A percentile compares a stretch with the other conserved stretches of the same genome.
phyloP scores from a whole-genome alignment of 768 basidiomycete genomes.

The Serendipita indica region DNA sequence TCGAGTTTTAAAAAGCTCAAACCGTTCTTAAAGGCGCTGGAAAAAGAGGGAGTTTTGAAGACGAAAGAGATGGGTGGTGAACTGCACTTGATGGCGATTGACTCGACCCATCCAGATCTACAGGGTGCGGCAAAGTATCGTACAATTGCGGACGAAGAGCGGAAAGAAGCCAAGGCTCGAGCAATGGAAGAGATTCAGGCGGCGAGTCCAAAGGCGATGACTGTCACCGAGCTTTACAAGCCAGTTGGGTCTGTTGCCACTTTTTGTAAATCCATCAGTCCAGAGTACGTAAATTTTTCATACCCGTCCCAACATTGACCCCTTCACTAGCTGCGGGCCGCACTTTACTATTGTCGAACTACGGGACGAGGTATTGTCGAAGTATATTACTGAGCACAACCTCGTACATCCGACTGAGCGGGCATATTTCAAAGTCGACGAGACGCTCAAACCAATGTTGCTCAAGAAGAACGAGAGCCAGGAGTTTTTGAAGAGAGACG shows the following conservation, averaged over 20 bases:
- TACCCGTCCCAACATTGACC: too few species aligned
- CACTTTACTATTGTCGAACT: slow-evolving; percentile 29
- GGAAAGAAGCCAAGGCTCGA: slow-evolving; percentile 40
- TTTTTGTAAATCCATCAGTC: slow-evolving; percentile 50
- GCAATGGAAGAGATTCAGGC: slow-evolving; percentile 37
- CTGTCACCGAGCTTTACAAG: slow-evolving; percentile 62
- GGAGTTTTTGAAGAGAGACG: slow-evolving; percentile 33
- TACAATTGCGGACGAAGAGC: slow-evolving; percentile 53
- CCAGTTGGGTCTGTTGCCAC: slow-evolving; percentile 40
- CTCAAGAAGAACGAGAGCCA: slow-evolving; percentile 15
- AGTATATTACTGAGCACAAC: slow-evolving; percentile 44
- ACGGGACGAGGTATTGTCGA: slow-evolving; percentile 35
- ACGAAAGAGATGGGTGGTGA: slow-evolving; percentile 35
- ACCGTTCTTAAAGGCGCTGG: slow-evolving; percentile 60
- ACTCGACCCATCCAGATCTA: slow-evolving; percentile 42
- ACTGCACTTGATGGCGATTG: slow-evolving; percentile 30
- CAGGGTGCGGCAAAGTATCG: slow-evolving; percentile 34
- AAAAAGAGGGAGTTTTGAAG: slow-evolving; percentile 58
- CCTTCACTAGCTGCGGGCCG: neutral
- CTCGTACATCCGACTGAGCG: slow-evolving; percentile 54
- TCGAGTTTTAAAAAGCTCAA: slow-evolving; percentile 70
- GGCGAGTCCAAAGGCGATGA: slow-evolving; percentile 29
- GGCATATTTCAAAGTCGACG: slow-evolving; percentile 56
- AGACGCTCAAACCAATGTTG: slow-evolving; percentile 14
- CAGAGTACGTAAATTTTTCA: slow-evolving; percentile 37